Percentiles rank a stretch among this genome's conserved stretches.
Evolutionary conservation across 495 filamentous ascomycete species (phyloP).

Genomic region (Penicillium waksmanii): DNA sequence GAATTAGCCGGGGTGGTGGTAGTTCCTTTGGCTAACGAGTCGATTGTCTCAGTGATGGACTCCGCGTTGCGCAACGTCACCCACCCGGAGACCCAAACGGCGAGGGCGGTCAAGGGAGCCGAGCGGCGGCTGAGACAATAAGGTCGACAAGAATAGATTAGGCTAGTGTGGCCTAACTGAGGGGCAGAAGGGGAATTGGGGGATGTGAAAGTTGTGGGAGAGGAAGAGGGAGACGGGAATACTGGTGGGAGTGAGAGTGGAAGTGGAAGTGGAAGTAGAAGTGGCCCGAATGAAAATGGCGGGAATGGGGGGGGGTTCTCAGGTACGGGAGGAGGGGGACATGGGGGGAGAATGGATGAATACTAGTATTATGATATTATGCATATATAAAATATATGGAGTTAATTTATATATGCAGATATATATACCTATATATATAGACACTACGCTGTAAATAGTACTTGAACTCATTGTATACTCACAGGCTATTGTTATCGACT

Average conservation of each 20-base stretch:
- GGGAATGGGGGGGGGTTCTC: slow-evolving; percentile 11
- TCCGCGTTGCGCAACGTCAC: slow-evolving; percentile 45
- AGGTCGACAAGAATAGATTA: neutral
- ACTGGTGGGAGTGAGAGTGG: neutral
- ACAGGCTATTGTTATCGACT: neutral
- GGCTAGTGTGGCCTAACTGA: neutral
- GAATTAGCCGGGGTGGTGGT: slow-evolving; percentile 21
- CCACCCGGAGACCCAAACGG: slow-evolving; percentile 22
- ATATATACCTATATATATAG: neutral
- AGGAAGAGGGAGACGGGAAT: neutral
- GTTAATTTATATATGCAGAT: too few species aligned
- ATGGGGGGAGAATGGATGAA: neutral
- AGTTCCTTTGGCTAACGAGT: slow-evolving; percentile 22
- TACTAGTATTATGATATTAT: too few species aligned
- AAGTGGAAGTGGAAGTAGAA: neutral
- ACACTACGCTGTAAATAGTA: neutral
- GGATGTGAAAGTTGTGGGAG: neutral
- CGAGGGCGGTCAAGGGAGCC: slow-evolving; percentile 34
- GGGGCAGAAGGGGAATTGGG: neutral
- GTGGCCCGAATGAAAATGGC: slow-evolving; percentile 9
- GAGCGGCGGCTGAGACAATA: slow-evolving; percentile 26
- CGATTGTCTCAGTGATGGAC: slow-evolving; percentile 28
- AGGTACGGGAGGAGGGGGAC: slow-evolving; percentile 12
- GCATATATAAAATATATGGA: too few species aligned
- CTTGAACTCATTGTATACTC: too few species aligned